Percentiles rank a stretch among this genome's conserved stretches.
Evolutionary conservation across 75 land plant genomes (phyloP).

Genomic region (Pinus albicaulis): DNA sequence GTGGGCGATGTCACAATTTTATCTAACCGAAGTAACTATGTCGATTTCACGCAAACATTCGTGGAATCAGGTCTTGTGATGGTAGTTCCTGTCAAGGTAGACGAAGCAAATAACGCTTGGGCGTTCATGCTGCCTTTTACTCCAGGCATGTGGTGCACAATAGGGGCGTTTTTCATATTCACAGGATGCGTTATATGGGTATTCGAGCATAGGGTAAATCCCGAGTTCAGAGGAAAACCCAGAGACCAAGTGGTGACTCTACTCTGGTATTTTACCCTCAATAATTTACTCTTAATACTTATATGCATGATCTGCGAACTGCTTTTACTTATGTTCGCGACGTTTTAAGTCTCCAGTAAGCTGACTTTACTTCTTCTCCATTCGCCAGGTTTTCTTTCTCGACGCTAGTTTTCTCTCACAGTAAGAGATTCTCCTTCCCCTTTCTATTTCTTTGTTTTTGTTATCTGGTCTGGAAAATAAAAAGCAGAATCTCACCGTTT

Average conservation of each 20-base stretch:
- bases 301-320: too few species aligned
- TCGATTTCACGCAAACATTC: constrained; percentile 32
- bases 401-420: not conserved
- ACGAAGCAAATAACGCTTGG: constrained; percentile 22
- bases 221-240: constrained; percentile 34
- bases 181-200: constrained; percentile 59
- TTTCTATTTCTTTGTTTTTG: not conserved
- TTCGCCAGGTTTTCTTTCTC: constrained; percentile 1
- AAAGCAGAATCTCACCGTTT: not conserved
- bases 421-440: not conserved
- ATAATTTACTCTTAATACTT: too few species aligned
- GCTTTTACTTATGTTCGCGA: too few species aligned
- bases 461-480: not conserved
- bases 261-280: constrained; percentile 14
- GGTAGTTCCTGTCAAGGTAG: constrained; percentile 8
- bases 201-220: constrained; percentile 51
- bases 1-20: constrained; percentile 25
- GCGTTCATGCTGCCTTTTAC: constrained; percentile 52
- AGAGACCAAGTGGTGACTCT: constrained; percentile 15
- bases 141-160: constrained; percentile 33
- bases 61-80: constrained; percentile 10
- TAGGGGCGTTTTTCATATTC: constrained; percentile 29
- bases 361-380: too few species aligned
- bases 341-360: too few species aligned
- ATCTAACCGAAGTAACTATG: constrained; percentile 3